Base-by-base conservation (phyloP, 129 eudicot species). In the Flaveria bidentis region DNA sequence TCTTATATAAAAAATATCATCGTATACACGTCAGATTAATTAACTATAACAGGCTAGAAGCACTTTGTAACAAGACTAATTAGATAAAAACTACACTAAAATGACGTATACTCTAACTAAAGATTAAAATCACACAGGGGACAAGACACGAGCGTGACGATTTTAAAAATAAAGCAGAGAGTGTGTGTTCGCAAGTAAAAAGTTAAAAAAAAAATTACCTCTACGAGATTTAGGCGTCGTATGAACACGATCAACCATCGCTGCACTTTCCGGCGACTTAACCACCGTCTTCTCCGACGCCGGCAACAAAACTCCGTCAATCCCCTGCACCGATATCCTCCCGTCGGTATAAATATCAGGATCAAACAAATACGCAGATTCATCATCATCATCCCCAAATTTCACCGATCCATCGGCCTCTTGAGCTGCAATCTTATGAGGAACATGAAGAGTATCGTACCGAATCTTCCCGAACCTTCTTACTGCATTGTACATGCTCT, bases 281-380 rank as follows among this genome's bases (percentile, higher is more conserved):
- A 71, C 36, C 26, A 5, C 67, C 75, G 42, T 75, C 57, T 64
- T 65, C 67, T 86, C 96, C 74, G 87, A 85, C 25, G 68, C 47
- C 49, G 98, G 98, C 17, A 91, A 88, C 86, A 94, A 57, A 61
- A 94, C 98, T 3, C 89, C 90, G 49, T 94, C 98, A 45, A 94
- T 90, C 79, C 98, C 98, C 70, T 93, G 98, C 73, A 93, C 97
- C 6, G 98, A 93, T 39, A 93, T 90, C 52, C 98, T 81, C 17
- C 98, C 98, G 74, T 93, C 98, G 5, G 87, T 90, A 14, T 93
- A 93, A 49, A 93, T 93, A 84, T 93, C 98, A 17, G 98, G 98
- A 69, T 93, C 98, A 15, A 90, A 87, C 79, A 93, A 82, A 85
- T 93, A 93, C 25, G 97, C 98, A 44, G 91, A 67, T 5, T 84